phyloP scores from a whole-genome alignment of 1,284 basidiomycete genomes.

The Peniophora sp. region DNA sequence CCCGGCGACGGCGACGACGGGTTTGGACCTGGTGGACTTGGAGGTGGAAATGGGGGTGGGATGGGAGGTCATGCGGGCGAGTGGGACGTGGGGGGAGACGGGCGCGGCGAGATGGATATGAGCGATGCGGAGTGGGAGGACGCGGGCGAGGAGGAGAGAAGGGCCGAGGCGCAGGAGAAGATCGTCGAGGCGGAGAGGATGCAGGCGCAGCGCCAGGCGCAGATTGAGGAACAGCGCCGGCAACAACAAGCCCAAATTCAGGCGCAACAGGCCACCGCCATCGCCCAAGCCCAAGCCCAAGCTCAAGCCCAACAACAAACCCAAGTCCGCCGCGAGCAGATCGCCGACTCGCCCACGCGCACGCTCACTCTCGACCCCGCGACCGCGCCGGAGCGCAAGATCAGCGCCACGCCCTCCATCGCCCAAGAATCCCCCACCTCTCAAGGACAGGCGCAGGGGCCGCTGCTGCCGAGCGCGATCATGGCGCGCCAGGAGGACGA shows the following conservation, averaged over 20 bases:
- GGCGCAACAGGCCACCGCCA: slow-evolving; percentile 22
- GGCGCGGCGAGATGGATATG: slow-evolving; percentile 28
- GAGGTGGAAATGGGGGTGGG: slow-evolving; percentile 28
- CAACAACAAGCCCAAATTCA: slow-evolving; percentile 14
- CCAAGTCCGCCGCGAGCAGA: slow-evolving; percentile 9
- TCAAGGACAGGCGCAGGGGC: slow-evolving; percentile 24
- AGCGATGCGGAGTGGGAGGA: slow-evolving; percentile 77
- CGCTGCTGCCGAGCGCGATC: slow-evolving; percentile 36
- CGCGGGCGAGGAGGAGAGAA: slow-evolving; percentile 13
- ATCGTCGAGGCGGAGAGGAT: slow-evolving; percentile 14
- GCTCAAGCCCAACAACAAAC: slow-evolving; percentile 7
- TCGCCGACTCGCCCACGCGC: slow-evolving; percentile 4
- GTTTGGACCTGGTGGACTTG: slow-evolving; percentile 36
- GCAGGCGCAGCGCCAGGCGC: slow-evolving; percentile 16
- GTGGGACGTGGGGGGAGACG: too few species aligned
- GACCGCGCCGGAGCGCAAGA: slow-evolving; percentile 11
- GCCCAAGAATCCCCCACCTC: slow-evolving; percentile 11
- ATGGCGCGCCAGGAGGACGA: slow-evolving; percentile 50
- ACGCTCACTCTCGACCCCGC: slow-evolving; percentile 10
- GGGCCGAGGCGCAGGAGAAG: slow-evolving; percentile 8
- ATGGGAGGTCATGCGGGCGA: too few species aligned
- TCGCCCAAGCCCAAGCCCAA: slow-evolving; percentile 6
- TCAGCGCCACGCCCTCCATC: slow-evolving; percentile 11
- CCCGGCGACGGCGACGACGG: slow-evolving; percentile 37
- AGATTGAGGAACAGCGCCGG: slow-evolving; percentile 14